Base-by-base conservation (phyloP, 352 stramenopile genomes). In the Phytopythium montanum region DNA sequence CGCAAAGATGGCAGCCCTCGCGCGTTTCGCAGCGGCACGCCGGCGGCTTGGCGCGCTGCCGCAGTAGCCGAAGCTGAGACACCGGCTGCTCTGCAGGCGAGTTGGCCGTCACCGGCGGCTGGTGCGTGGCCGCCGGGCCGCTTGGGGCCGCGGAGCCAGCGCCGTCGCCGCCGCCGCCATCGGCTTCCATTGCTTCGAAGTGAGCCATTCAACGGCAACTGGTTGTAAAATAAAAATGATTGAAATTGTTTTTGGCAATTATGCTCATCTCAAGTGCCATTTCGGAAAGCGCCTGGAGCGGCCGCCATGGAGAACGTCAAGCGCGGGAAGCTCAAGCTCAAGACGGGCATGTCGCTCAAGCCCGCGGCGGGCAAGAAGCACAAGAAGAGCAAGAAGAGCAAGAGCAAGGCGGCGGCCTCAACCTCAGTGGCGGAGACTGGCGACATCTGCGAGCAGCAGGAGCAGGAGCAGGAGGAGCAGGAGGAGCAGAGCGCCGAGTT, bases 261-360 rank as follows among this genome's bases (percentile, higher is more conserved):
- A n/a, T n/a, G n/a, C n/a, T n/a, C n/a, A n/a, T n/a, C n/a, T n/a
- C n/a, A n/a, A n/a, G n/a, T n/a, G n/a, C n/a, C 1, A 36, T 31
- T 3, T 18, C 5, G 6, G 16, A 62, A 38, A 45, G 8, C 21
- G 19, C 38, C 50, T n/a, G n/a, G n/a, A n/a, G n/a, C n/a, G n/a
- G 59, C 9, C 23, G 64, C 3, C 21, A 91, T 92, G 82, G 82
- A 92, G 68, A 76, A 88, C 66, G 75, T 92, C 28, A 90, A 91
- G 72, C 76, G 85, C 36, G 85, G 85, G 33, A 94, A 94, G 68
- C 81, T 94, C 54, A 89, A 86, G 66, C 78, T 94, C 55, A 94
- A 94, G 79, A 65, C 59, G 46, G 66, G 68, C 54, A 65, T 66
- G 26, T 78, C 75, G 58, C 78, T 93, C 65, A 93, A 91, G 69